Percentiles rank a stretch among this genome's conserved stretches.
phyloP scores from a whole-genome alignment of 305 asterid species.

The Ilex paraguariensis region DNA sequence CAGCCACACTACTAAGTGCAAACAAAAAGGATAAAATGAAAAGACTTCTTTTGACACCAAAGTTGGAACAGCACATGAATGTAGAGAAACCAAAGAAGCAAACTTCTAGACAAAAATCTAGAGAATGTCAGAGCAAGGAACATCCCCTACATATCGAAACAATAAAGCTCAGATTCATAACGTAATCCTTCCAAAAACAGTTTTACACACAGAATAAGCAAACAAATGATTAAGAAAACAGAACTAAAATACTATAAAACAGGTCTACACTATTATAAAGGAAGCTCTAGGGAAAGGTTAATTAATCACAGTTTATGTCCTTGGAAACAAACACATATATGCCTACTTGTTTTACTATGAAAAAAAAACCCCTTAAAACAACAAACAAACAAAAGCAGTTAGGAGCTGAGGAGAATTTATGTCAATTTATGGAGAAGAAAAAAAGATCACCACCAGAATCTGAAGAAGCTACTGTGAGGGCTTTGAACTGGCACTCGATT shows the following conservation, averaged over 20 bases:
- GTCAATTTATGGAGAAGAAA: conserved; percentile 1
- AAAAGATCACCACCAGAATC: conserved; percentile 43
- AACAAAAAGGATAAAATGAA: too few relatives aligned
- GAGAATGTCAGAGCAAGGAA: neutral
- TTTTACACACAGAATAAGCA: neutral
- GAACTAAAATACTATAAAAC: neutral
- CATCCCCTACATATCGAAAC: neutral
- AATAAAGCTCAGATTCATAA: too few relatives aligned
- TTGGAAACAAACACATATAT: conserved; percentile 73
- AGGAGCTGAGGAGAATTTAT: neutral
- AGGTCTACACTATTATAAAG: neutral
- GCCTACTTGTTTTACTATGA: conserved; percentile 3
- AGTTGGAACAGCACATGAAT: too few relatives aligned
- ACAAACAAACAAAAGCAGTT: conserved; percentile 24
- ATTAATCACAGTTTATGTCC: conserved; percentile 20
- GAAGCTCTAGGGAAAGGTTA: conserved; percentile 15
- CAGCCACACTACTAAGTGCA: too few relatives aligned
- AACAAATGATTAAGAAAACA: neutral
- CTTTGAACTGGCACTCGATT: conserved; percentile 74
- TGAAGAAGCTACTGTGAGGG: conserved; percentile 58
- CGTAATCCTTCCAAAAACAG: neutral
- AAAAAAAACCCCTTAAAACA: conserved; percentile 23
- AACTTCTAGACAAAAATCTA: too few relatives aligned
- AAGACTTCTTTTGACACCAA: too few relatives aligned
- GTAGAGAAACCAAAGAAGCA: conserved; percentile 5